Base-by-base conservation (phyloP, 2,329 filamentous ascomycete species). In the Cryphonectria radicalis region DNA sequence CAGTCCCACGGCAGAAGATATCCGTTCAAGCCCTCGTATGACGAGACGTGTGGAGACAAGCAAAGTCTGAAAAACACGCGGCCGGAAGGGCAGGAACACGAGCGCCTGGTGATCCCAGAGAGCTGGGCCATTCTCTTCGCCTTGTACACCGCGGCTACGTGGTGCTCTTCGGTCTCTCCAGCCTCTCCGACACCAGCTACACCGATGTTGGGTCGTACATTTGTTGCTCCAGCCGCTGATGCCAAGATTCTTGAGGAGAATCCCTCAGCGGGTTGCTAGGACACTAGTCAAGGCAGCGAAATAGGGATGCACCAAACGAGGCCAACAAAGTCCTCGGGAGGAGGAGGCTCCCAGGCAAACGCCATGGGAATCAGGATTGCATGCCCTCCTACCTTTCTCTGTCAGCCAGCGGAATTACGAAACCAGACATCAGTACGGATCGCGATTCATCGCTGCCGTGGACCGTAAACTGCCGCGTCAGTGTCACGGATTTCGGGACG, bases 381-480 rank as follows among this genome's bases (percentile, higher is more conserved):
- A 35, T 35, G 17, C 37, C n/a, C n/a, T 60, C n/a, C n/a, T 60
- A 25, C 19, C 55, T 14, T 42, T 42, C 50, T 42, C 13, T 40
- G 25, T 37, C 50, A 60, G 40, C 62, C 17, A 65, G 53, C 68
- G 55, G 67, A 37, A 5, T 53, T 53, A 42, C 40, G 55, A 60
- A 37, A 35, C 62, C 32, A 43, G 67, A 57, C 60, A 57, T 35
- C 46, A 46, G 32, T 57, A 40, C n/a, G 35, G 35, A 32, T 17
- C 37, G 6, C 37, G 13, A 14, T 25, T 42, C 35, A 42, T 37
- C 37, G 53, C n/a, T 43, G 32, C 53, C 50, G 53, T 43, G 53
- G 32, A 67, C 53, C 65, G 63, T 17, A 66, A 55, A 32, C 70
- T 13, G 70, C 70, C 67, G 70, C 68, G 70, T 72, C 68, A 72